Base-by-base conservation (phyloP, 176 grass and related monocot genomes). In the Aegilops sharonensis region DNA sequence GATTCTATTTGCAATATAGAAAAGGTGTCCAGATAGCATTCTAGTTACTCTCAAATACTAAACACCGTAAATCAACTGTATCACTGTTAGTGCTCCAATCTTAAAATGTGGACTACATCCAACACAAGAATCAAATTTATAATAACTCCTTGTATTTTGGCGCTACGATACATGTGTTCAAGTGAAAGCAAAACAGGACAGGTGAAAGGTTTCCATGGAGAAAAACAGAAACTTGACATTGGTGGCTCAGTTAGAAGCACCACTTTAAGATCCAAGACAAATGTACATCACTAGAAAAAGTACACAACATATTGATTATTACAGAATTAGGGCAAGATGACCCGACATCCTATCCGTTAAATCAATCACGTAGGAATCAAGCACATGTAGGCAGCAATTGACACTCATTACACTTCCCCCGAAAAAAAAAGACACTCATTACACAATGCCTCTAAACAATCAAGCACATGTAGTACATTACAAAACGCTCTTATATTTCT, bases 1-100 rank as follows among this genome's bases (percentile, higher is more conserved):
- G 34, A 31, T 18, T 75, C 29, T 56, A 47, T 31, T 83, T 85
- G 72, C 66, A 79, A 67, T 67, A 79, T 48, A 78, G 27, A 29
- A 24, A 52, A 45, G 35, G 78, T 13, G 45, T 37, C 54, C 56
- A 82, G 71, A 21, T 63, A 62, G 21, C 35, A 47, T 47, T 73
- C 47, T 68, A 47, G 68, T 81, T 63, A 86, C 48, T 71, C 76
- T 25, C 5, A 54, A 67, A 76, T 21, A 85, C 9, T 77, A 8
- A 70, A 42, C 39, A 24, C 14, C 27, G 23, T 5, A 74, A 54
- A 36, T 21, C 34, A 74, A 89, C 7, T 8, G 25, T 27, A 86
- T 23, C 54, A 78, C 77, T 64, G 64, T 29, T 50, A 34, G 62
- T 60, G 34, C 34, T 39, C 76, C n/a, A 80, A 74, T 57, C 40